Conservation (phyloP, 768 basidiomycete species). For the Pleurotus sapidus region DNA sequence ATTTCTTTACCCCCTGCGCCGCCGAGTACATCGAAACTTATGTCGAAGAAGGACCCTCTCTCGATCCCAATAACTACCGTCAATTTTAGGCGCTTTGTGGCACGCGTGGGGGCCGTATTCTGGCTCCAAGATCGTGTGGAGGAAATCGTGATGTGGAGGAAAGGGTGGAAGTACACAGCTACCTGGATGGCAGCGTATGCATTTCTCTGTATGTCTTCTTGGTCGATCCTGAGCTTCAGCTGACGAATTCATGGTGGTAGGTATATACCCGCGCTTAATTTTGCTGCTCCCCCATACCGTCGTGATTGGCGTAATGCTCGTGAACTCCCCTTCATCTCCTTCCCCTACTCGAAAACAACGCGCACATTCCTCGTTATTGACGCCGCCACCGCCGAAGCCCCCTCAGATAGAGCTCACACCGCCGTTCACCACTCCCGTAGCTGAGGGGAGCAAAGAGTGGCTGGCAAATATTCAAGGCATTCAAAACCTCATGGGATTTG, state of each 20-base stretch:
- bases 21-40: slow-evolving; percentile 29
- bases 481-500: slow-evolving; percentile 86
- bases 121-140: slow-evolving; percentile 90
- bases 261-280: slow-evolving; percentile 71
- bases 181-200: slow-evolving; percentile 77
- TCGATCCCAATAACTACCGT: slow-evolving; percentile 74
- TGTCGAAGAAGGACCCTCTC: slow-evolving; percentile 65
- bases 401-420: background rate
- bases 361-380: slow-evolving; percentile 12
- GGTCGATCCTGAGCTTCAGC: background rate
- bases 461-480: slow-evolving; percentile 86
- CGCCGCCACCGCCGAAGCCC: slow-evolving; percentile 24
- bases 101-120: slow-evolving; percentile 74
- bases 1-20: slow-evolving; percentile 7
- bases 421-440: slow-evolving; percentile 17
- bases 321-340: slow-evolving; percentile 46
- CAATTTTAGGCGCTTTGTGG: slow-evolving; percentile 81
- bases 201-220: slow-evolving; percentile 65
- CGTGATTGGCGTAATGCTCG: slow-evolving; percentile 64
- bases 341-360: slow-evolving; percentile 24
- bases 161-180: slow-evolving; percentile 66
- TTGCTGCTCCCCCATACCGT: slow-evolving; percentile 66
- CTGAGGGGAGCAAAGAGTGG: slow-evolving; percentile 76
- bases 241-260: slow-evolving; percentile 31
- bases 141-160: slow-evolving; percentile 81